Evolutionary conservation across 805 yeast species (phyloP).

Genomic region (Cyberlindnera americana): DNA sequence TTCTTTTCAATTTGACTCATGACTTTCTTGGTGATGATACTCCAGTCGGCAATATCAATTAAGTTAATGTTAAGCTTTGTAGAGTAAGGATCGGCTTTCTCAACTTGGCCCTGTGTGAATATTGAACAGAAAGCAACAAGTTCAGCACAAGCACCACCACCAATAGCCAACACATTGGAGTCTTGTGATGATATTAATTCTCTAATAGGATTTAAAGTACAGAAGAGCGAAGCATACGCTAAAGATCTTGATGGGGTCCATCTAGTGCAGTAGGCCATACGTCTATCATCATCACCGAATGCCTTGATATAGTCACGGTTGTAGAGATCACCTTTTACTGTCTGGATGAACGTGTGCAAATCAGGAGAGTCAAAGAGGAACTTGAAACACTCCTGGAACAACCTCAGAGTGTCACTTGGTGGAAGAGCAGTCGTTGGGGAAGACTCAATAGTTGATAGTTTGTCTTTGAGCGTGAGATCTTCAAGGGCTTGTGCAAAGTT

Average conservation of each 20-base stretch:
- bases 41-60: conserved; percentile 82
- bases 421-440: conserved; percentile 20
- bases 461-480: conserved; percentile 5
- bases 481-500: conserved; percentile 1
- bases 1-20: conserved; percentile 40
- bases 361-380: conserved; percentile 22
- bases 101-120: conserved; percentile 35
- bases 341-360: conserved; percentile 48
- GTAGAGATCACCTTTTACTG: conserved; percentile 65
- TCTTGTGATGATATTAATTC: conserved; percentile 31
- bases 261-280: conserved; percentile 75
- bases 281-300: conserved; percentile 56
- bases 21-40: conserved; percentile 44
- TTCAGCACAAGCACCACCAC: conserved; percentile 92
- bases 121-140: conserved; percentile 59
- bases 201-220: conserved; percentile 42
- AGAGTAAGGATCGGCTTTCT: conserved; percentile 14
- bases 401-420: conserved; percentile 22
- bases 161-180: conserved; percentile 56
- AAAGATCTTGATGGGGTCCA: conserved; percentile 87
- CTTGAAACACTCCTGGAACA: conserved; percentile 23
- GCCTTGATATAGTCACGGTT: conserved; percentile 70
- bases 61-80: conserved; percentile 44
- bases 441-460: conserved; percentile 18
- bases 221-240: conserved; percentile 66